Conservation (phyloP, 2,329 filamentous ascomycete genomes). For the Sporothrix humicola region DNA sequence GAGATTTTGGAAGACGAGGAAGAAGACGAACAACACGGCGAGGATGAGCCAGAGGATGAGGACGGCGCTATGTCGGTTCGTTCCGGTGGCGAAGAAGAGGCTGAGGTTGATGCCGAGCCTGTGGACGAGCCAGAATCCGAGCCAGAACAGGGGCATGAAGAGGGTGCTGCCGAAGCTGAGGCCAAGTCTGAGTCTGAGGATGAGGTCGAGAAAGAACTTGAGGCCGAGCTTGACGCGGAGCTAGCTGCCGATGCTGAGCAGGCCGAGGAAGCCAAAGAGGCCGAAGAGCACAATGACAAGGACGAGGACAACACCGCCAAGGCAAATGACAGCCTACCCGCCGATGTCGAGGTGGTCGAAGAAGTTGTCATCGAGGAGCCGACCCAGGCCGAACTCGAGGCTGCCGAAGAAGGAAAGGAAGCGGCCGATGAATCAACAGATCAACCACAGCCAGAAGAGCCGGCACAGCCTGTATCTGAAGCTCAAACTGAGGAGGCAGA, state of each 20-base stretch:
- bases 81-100: constrained; percentile 9
- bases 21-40: neutral
- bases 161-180: neutral
- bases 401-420: neutral
- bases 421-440: too few relatives aligned
- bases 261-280: constrained; percentile 14
- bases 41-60: constrained; percentile 28
- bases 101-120: neutral
- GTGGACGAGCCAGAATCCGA: constrained; percentile 23
- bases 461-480: neutral
- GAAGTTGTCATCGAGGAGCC: constrained; percentile 2
- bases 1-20: constrained; percentile 18
- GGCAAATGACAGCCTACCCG: neutral
- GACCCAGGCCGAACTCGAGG: neutral
- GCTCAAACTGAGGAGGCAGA: neutral
- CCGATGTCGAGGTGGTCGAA: neutral
- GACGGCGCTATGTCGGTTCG: neutral
- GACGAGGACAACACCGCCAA: neutral
- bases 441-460: neutral
- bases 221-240: constrained; percentile 24
- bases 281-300: neutral
- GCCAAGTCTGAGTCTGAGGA: constrained; percentile 15
- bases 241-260: neutral
- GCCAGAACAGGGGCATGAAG: neutral
- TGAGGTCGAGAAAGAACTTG: constrained; percentile 26